phyloP scores from a whole-genome alignment of 2,329 filamentous ascomycete species.

The Colletotrichum coccodes region DNA sequence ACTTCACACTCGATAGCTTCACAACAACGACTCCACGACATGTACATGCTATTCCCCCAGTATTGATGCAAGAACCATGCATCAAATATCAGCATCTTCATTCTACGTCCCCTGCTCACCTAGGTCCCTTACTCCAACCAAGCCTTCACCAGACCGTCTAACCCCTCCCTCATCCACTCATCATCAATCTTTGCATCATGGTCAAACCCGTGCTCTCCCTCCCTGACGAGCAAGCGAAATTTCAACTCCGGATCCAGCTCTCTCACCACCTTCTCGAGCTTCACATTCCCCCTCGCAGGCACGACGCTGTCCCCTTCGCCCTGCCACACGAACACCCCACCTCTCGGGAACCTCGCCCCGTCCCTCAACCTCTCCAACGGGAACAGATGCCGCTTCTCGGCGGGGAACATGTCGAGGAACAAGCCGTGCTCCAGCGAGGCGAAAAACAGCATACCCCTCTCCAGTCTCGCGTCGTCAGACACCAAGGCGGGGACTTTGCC shows the following conservation, averaged over 20 bases:
- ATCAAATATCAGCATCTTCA: no score
- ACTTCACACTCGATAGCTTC: no score
- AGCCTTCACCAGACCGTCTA: neutral
- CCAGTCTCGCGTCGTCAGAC: neutral
- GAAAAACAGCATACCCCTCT: conserved; percentile 3
- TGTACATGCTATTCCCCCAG: no score
- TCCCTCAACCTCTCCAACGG: conserved; percentile 5
- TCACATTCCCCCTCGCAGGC: neutral
- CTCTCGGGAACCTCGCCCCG: conserved; percentile 4
- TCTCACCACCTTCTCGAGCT: neutral
- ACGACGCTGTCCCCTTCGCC: conserved; percentile 7
- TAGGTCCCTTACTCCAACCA: conserved; percentile 18
- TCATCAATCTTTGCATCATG: conserved; percentile 4
- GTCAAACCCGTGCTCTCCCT: conserved; percentile 23
- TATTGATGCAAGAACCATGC: no score
- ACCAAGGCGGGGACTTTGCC: neutral
- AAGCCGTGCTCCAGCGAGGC: neutral
- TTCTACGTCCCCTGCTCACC: no score
- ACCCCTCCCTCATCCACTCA: conserved; percentile 5
- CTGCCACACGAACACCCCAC: conserved; percentile 23
- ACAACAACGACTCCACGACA: no score
- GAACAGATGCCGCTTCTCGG: neutral
- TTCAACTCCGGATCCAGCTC: conserved; percentile 1
- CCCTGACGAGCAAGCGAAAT: neutral
- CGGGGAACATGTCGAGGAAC: neutral